phyloP scores from a whole-genome alignment of 2,329 filamentous ascomycete species.

The Stemphylium lycopersici region DNA sequence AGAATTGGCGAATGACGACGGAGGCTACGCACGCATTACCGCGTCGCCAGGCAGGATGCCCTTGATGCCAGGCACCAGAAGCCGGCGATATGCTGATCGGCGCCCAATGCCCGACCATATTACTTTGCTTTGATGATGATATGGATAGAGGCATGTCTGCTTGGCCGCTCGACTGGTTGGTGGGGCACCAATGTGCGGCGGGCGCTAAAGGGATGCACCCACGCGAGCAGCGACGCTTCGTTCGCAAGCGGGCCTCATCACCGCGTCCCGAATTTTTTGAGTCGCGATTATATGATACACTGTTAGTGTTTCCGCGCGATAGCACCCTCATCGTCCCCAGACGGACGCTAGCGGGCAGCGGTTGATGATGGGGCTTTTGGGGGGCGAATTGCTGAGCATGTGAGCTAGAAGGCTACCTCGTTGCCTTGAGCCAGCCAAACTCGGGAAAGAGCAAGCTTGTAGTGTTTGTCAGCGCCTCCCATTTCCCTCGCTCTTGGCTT shows the following conservation, averaged over 20 bases:
- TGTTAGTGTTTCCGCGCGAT: neutral
- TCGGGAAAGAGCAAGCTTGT: slow-evolving; percentile 26
- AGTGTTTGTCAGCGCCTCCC: slow-evolving; percentile 11
- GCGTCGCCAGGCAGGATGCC: slow-evolving; percentile 14
- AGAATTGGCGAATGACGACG: slow-evolving; percentile 13
- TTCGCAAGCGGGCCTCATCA: slow-evolving; percentile 22
- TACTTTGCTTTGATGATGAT: slow-evolving; percentile 20
- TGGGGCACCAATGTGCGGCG: slow-evolving; percentile 19
- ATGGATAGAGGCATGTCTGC: slow-evolving; percentile 17
- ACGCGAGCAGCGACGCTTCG: slow-evolving; percentile 20
- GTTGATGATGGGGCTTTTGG: neutral
- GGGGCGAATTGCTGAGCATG: slow-evolving; percentile 18
- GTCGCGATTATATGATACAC: slow-evolving; percentile 3
- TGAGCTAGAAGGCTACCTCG: slow-evolving; percentile 25
- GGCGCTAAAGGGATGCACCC: slow-evolving; percentile 29
- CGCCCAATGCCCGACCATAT: slow-evolving; percentile 36
- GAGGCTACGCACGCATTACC: slow-evolving; percentile 33
- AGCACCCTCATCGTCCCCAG: slow-evolving; percentile 15
- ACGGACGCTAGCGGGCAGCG: neutral
- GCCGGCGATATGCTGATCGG: slow-evolving; percentile 28
- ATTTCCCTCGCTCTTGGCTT: neutral
- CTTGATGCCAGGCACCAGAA: slow-evolving; percentile 27
- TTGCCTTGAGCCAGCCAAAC: slow-evolving; percentile 32
- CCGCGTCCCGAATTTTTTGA: slow-evolving; percentile 12
- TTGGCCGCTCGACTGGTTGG: slow-evolving; percentile 27